phyloP scores from a whole-genome alignment of 192 early-diverging fungal genomes.

The Rhizophagus clarus region DNA sequence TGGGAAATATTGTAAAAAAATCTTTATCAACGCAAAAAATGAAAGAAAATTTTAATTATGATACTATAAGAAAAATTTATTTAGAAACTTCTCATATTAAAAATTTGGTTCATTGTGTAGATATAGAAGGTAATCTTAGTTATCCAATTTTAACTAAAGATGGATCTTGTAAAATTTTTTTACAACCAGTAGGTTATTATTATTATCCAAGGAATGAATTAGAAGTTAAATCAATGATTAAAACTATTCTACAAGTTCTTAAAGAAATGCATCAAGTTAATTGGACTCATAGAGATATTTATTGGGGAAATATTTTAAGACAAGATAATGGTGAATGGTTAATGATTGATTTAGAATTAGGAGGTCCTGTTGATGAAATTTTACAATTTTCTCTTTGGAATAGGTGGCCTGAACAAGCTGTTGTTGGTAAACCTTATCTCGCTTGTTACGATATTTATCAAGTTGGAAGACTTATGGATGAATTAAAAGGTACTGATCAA shows the following conservation, averaged over 20 bases:
- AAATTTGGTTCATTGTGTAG: slow-evolving; percentile 9
- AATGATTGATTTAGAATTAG: slow-evolving; percentile 13
- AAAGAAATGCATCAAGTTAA: slow-evolving; percentile 4
- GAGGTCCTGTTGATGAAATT: not conserved
- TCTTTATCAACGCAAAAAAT: not conserved
- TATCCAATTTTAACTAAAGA: not conserved
- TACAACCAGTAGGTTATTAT: slow-evolving; percentile 8
- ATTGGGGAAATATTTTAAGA: slow-evolving; percentile 19
- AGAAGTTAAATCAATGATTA: not conserved
- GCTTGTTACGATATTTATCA: slow-evolving; percentile 12
- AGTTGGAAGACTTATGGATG: not conserved
- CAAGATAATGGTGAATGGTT: slow-evolving; percentile 8
- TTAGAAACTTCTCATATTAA: not conserved
- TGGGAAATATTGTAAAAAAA: slow-evolving; percentile 8
- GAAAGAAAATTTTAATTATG: not conserved
- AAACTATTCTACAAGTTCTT: slow-evolving; percentile 5
- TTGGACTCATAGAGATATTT: slow-evolving; percentile 17
- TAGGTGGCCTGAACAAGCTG: slow-evolving; percentile 10
- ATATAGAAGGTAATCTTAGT: not conserved
- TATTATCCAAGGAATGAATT: slow-evolving; percentile 1
- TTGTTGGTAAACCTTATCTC: not conserved
- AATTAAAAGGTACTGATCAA: not conserved
- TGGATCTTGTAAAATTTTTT: slow-evolving; percentile 6
- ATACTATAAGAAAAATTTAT: not conserved
- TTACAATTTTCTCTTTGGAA: slow-evolving; percentile 4